Percentiles rank a stretch among this genome's conserved stretches.
Conservation (phyloP, 106 monocot genomes). For the Vanilla planifolia region DNA sequence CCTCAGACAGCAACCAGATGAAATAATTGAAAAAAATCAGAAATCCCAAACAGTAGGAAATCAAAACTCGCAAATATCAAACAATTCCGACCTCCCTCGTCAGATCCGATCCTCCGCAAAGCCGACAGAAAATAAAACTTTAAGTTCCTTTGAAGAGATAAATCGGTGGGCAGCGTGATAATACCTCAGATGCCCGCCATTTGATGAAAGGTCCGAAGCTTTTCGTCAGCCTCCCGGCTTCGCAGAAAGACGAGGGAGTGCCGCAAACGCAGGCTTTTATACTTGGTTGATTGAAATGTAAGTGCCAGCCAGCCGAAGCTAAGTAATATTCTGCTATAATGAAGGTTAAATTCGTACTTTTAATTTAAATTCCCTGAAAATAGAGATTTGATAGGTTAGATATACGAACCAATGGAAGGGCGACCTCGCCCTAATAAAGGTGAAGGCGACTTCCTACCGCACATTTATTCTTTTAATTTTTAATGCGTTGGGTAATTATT, state of each 20-base stretch:
- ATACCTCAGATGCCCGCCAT: slow-evolving; percentile 9
- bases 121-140: neutral
- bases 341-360: too few relatives aligned
- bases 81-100: neutral
- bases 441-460: slow-evolving; percentile 3
- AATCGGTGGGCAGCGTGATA: neutral
- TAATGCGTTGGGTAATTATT: too few relatives aligned
- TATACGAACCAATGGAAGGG: too few relatives aligned
- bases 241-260: neutral
- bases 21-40: neutral
- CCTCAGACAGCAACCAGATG: neutral
- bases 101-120: neutral
- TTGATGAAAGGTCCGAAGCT: slow-evolving; percentile 2
- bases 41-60: neutral
- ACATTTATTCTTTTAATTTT: too few relatives aligned
- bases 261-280: neutral
- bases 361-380: neutral
- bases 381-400: neutral
- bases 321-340: too few relatives aligned
- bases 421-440: too few relatives aligned
- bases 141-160: neutral
- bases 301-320: too few relatives aligned
- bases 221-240: neutral
- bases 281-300: neutral
- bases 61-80: neutral